Evolutionary conservation across 2,329 filamentous ascomycete genomes (phyloP), one percentile per base, ranked within the genome.

Genomic region (Alternaria consortialis): DNA sequence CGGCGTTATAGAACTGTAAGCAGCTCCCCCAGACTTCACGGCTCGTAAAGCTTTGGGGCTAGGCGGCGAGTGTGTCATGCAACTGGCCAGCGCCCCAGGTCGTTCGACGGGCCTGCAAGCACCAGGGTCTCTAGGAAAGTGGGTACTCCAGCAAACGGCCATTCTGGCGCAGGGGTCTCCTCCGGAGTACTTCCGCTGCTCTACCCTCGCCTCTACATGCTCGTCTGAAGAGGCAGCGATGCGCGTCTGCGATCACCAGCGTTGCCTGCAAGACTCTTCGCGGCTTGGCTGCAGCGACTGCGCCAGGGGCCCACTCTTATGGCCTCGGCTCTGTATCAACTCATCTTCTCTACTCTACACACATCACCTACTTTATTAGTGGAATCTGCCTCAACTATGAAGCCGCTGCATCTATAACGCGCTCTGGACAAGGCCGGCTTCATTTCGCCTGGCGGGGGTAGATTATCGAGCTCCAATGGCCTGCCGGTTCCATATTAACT

Each of bases 11-110:
- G 31, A 54, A 46, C 48, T 66, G 73, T 71, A 74, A 75, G 73
- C 71, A 69, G 70, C 72, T 74, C 67, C 67, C 67, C 68, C 65
- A 62, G 67, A 56, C 63, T 47, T 50, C 68, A 70, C 69, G 65
- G 64, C 71, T 72, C 68, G 71, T 53, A 59, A 51, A 56, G 20
- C 46, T 55, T 40, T 55, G 61, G 53, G 53, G 44, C 60, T 65
- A 57, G 46, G 39, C 31, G 43, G 53, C 51, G 56, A 67, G 65
- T 64, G 65, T 69, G 68, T 67, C 67, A 72, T 73, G 67, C 65
- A 66, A 65, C 54, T 70, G 64, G 63, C 67, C 63, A 59, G 66
- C 63, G 62, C 63, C 63, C 62, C 44, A 56, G 29, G 52, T 62
- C 58, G 54, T 64, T 64, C 54, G 62, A 57, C 55, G 62, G 62